phyloP scores from a whole-genome alignment of 148 eudicot species.

The Dianthus caryophyllus region DNA sequence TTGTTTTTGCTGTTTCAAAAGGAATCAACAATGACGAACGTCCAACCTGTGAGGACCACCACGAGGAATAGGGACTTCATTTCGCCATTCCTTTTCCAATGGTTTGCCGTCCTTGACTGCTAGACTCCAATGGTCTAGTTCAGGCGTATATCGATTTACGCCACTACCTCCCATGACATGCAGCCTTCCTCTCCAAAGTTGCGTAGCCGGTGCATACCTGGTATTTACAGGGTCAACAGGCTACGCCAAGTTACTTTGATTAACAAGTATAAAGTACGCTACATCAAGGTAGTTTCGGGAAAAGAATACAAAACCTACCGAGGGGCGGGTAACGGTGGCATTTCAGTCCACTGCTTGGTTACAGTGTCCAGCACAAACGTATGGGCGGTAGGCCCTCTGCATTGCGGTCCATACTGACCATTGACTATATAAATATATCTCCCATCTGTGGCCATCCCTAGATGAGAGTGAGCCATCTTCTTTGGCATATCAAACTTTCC shows the following conservation, averaged over 20 bases:
- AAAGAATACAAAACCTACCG: conserved; percentile 40
- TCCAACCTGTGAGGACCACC: conserved; percentile 98
- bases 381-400: conserved; percentile 91
- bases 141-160: conserved; percentile 73
- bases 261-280: background rate
- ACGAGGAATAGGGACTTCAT: conserved; percentile 93
- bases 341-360: conserved; percentile 71
- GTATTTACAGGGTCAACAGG: background rate
- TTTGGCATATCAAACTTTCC: conserved; percentile 97
- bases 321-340: conserved; percentile 85
- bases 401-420: conserved; percentile 98
- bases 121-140: conserved; percentile 91
- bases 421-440: conserved; percentile 87
- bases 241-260: background rate
- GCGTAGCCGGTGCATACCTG: conserved; percentile 98
- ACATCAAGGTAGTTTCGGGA: background rate
- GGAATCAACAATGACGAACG: conserved; percentile 7
- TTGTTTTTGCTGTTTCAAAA: background rate
- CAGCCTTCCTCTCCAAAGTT: conserved; percentile 97
- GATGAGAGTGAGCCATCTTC: conserved; percentile 99
- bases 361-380: conserved; percentile 80
- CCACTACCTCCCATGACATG: conserved; percentile 99
- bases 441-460: conserved; percentile 98
- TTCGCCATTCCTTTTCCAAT: conserved; percentile 82
- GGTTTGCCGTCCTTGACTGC: conserved; percentile 90